Percentiles rank a stretch among this genome's conserved stretches.
Conservation (phyloP, 2,329 filamentous ascomycete genomes). For the Claviceps sp. region DNA sequence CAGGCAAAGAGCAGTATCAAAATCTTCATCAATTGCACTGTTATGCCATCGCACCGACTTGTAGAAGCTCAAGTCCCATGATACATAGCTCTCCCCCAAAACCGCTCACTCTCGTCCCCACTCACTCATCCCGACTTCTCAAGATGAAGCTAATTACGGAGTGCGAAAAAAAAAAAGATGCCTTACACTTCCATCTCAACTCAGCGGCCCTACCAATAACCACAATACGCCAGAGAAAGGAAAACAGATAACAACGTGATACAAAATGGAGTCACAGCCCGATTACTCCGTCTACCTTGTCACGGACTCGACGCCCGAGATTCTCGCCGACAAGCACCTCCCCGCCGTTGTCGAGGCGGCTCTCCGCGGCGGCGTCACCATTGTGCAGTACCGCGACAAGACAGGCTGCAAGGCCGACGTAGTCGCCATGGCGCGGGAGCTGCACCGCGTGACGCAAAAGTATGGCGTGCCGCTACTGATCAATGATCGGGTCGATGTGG, state of each 20-base stretch:
- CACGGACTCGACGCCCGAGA: constrained; percentile 79
- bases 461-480: constrained; percentile 71
- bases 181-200: neutral
- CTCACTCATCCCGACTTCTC: neutral
- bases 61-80: neutral
- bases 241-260: neutral
- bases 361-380: constrained; percentile 64
- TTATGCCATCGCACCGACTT: neutral
- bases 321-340: constrained; percentile 61
- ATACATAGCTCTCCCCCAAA: neutral
- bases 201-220: too few relatives aligned
- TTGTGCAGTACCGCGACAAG: constrained; percentile 90
- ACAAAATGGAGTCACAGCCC: constrained; percentile 18
- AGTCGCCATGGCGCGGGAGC: constrained; percentile 52
- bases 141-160: neutral
- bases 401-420: constrained; percentile 58
- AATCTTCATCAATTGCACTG: too few relatives aligned
- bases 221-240: neutral
- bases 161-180: neutral
- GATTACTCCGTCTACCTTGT: constrained; percentile 84
- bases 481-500: constrained; percentile 87
- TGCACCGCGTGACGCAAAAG: constrained; percentile 57
- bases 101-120: neutral
- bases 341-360: constrained; percentile 62
- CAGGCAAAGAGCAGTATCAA: too few relatives aligned